These are phyloP conservation scores for Naganishia onofrii DNA, from an alignment of 768 basidiomycete species.

Conservation along the genomic window DNA sequence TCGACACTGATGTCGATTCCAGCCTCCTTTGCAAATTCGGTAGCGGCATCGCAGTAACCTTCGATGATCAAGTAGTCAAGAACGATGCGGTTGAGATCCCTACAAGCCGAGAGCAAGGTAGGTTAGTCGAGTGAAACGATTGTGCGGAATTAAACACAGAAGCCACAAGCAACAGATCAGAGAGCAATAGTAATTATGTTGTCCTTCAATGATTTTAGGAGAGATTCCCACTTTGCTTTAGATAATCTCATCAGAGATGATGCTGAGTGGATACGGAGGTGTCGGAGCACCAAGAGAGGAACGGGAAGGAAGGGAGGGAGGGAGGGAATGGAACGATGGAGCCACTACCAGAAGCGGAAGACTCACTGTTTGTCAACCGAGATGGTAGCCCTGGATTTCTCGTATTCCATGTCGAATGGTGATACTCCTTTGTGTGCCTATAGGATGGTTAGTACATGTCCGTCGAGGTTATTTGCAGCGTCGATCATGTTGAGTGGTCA, in stretches of 20 bases:
- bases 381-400: background rate
- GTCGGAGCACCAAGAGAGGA: background rate
- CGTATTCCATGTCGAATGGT: conserved; percentile 5
- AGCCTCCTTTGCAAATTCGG: conserved; percentile 89
- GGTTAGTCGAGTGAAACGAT: background rate
- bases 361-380: conserved; percentile 11
- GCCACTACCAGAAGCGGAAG: conserved; percentile 30
- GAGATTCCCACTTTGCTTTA: conserved; percentile 94
- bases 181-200: conserved; percentile 81
- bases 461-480: background rate
- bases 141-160: conserved; percentile 8
- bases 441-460: background rate
- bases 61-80: conserved; percentile 98
- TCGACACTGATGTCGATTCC: conserved; percentile 58
- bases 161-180: conserved; percentile 42
- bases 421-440: background rate
- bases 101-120: conserved; percentile 48
- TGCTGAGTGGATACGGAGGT: background rate
- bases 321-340: conserved; percentile 3
- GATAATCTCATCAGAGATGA: conserved; percentile 61
- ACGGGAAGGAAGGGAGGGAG: too few species aligned
- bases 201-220: conserved; percentile 67
- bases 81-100: conserved; percentile 88
- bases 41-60: conserved; percentile 92
- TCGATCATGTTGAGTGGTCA: background rate